phyloP scores from a whole-genome alignment of 2,329 filamentous ascomycete genomes.

The Pyrenophora teres region DNA sequence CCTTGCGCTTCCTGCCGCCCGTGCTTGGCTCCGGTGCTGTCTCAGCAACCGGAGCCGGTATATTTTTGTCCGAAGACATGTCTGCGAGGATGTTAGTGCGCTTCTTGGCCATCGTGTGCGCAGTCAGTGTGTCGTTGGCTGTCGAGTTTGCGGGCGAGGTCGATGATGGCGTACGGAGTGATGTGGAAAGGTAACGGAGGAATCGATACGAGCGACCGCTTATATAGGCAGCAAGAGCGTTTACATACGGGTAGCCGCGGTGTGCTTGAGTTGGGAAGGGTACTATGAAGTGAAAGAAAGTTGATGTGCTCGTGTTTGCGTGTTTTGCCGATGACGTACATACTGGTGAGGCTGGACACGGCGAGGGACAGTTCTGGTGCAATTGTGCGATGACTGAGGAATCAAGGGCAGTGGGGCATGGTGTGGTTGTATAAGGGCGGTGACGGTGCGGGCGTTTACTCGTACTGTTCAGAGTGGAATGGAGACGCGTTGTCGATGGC shows the following conservation, averaged over 20 bases:
- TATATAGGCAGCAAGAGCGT: not conserved
- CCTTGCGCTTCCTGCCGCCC: slow-evolving; percentile 38
- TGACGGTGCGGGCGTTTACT: not conserved
- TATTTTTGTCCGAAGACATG: slow-evolving; percentile 18
- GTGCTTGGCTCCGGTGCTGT: slow-evolving; percentile 7
- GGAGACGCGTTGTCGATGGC: slow-evolving; percentile 1
- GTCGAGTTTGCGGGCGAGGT: not conserved
- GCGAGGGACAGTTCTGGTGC: no score
- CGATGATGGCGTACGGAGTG: not conserved
- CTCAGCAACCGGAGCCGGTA: slow-evolving; percentile 4
- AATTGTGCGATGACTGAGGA: not conserved
- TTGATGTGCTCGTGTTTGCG: not conserved
- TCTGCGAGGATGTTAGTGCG: not conserved
- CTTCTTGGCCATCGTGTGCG: slow-evolving; percentile 27
- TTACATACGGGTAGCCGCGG: not conserved
- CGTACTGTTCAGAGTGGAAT: not conserved
- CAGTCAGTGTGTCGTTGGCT: not conserved
- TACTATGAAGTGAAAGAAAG: slow-evolving; percentile 6
- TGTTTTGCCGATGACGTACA: not conserved
- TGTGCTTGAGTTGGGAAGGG: slow-evolving; percentile 10
- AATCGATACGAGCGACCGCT: not conserved
- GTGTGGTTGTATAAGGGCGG: not conserved
- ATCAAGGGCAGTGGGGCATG: not conserved
- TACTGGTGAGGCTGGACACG: not conserved
- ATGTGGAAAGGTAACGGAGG: slow-evolving; percentile 4